Evolutionary conservation across 1,139 yeast species (phyloP), one percentile per base, ranked within the genome.

Genomic region (Diutina rugosa): DNA sequence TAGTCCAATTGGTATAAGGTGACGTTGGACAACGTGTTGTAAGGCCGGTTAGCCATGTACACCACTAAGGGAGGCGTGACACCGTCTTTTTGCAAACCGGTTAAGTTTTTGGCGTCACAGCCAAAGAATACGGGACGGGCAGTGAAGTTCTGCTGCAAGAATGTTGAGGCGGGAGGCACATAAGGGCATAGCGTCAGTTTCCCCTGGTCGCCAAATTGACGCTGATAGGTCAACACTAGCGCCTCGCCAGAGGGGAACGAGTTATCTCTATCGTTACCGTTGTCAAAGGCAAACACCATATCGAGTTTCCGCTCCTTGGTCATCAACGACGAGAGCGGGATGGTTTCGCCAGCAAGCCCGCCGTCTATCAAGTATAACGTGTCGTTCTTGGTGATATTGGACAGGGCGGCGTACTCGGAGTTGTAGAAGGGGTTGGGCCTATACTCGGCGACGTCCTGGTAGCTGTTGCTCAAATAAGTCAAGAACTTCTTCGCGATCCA

Each of bases 111-210:
- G 14, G 88, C 80, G 65, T 87, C 81, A 71, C 97, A 90, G 53
- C 97, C 97, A 65, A 90, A 90, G 72, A 90, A 90, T 0, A 89
- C 77, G 57, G 97, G 95, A 63, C 69, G 80, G 6, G 82, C 72
- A 10, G 87, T 81, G 59, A 86, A 72, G 60, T 87, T 87, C 60
- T 71, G 51, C 55, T 56, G 46, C 16, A 51, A 38, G 38, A 90
- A 88, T 0, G 95, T 79, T 55, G 77, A 72, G 29, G 67, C 69
- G 66, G 82, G 91, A n/a, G 97, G 97, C 56, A 90, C 95, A 63
- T 86, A 83, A 41, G 97, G 97, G 79, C 88, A 88, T 3, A 83
- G 71, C 38, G 87, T 80, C 51, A 81, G 81, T 61, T 82, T 79
- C 28, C 86, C 90, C 66, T 82, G 85, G 4, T 66, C 44, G 21